Percentiles rank a stretch among this genome's conserved stretches.
phyloP scores from a whole-genome alignment of 495 filamentous ascomycete species.

The Bacidia gigantensis region DNA sequence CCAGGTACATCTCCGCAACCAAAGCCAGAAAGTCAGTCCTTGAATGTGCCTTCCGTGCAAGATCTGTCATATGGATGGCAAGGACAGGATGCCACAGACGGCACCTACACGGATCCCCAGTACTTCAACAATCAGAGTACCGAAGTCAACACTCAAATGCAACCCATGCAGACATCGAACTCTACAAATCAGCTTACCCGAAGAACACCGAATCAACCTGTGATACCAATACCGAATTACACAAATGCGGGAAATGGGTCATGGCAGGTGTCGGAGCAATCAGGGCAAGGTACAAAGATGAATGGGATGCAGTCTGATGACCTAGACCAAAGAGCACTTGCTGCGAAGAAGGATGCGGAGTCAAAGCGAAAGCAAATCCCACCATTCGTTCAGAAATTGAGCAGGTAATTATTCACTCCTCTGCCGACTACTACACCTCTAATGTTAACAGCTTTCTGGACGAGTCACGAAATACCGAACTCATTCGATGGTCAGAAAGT shows the following conservation, averaged over 20 bases:
- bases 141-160: background rate
- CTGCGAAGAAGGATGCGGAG: constrained; percentile 71
- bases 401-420: constrained; percentile 51
- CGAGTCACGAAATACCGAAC: constrained; percentile 74
- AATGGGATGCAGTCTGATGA: constrained; percentile 52
- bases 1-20: constrained; percentile 49
- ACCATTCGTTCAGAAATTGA: constrained; percentile 95
- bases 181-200: constrained; percentile 56
- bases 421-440: background rate
- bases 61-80: background rate
- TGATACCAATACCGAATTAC: constrained; percentile 37
- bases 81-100: background rate
- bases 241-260: constrained; percentile 28
- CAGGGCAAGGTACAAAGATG: constrained; percentile 27
- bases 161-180: constrained; percentile 21
- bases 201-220: constrained; percentile 47
- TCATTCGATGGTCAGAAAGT: constrained; percentile 95
- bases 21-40: background rate
- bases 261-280: constrained; percentile 35
- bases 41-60: background rate
- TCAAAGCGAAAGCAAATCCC: constrained; percentile 87
- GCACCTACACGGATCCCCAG: constrained; percentile 21
- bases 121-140: constrained; percentile 15
- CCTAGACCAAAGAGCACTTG: constrained; percentile 57
- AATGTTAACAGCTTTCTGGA: constrained; percentile 69